Base-by-base conservation (phyloP, 495 filamentous ascomycete genomes). In the Collariella sp. region DNA sequence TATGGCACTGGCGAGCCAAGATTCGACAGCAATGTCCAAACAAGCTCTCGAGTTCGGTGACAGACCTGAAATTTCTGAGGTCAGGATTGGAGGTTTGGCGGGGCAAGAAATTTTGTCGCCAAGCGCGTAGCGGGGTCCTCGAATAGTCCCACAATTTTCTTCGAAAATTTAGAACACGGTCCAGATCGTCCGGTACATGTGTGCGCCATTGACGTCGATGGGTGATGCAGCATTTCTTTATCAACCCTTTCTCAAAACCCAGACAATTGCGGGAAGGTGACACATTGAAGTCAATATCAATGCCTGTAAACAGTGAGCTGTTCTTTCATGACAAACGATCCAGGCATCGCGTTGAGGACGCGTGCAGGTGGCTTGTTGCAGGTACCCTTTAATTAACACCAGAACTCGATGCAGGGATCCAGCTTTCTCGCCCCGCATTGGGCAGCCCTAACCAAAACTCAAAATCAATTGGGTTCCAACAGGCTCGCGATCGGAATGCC, bases 41-140 rank as follows among this genome's bases (percentile, higher is more conserved):
- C 15, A 20, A 23, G 18, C 11, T 11, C 16, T 34, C 19, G n/a
- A 18, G 10, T n/a, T 44, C 22, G 41, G 7, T 10, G 20, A n/a
- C 23, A 3, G 10, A 26, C 36, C 23, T 42, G n/a, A 34, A 33
- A 40, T 41, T 46, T 24, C 16, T 31, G 33, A 38, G n/a, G 16
- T 36, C 31, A 15, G 24, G 15, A 35, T n/a, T 7, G 31, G 22
- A 10, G 34, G 18, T 18, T 43, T 46, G n/a, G 42, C 20, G 42
- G 51, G 51, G 51, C 42, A 2, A 39, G 23, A 54, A 54, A 54
- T 39, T 38, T 46, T 12, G 13, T 7, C 23, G 43, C 42, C 43
- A 54, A 54, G 51, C 22, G n/a, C 5, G 15, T 13, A 15, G 20
- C 23, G 34, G 35, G n/a, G 42, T 2, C 7, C 18, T 35, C n/a